A percentile compares a stretch with the other conserved stretches of the same genome.
Evolutionary conservation across 345 rosid species (phyloP).

Genomic region (Bretschneidera sinensis): DNA sequence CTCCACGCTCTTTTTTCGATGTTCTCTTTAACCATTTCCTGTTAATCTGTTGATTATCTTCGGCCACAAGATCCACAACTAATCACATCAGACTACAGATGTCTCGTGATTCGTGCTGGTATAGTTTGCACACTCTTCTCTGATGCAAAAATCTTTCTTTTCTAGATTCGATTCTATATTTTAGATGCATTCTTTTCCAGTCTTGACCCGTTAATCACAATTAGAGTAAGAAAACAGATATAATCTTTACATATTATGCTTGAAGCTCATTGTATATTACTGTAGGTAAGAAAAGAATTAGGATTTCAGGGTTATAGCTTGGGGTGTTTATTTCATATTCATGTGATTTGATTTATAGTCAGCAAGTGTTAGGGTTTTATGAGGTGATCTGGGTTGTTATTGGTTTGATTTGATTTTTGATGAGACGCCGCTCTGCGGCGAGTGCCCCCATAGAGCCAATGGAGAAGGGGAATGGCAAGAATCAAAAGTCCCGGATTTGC

Average conservation of each 20-base stretch:
- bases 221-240: not conserved
- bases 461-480: constrained; percentile 62
- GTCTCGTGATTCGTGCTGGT: constrained; percentile 15
- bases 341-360: constrained; percentile 3
- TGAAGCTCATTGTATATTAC: no score
- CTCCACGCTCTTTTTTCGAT: not conserved
- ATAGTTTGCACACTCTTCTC: not conserved
- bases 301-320: constrained; percentile 14
- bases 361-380: constrained; percentile 19
- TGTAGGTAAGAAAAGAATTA: no score
- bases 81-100: no score
- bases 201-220: not conserved
- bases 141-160: not conserved
- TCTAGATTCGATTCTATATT: not conserved
- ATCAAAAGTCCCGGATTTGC: constrained; percentile 49
- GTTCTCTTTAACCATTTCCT: not conserved
- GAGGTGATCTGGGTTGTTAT: constrained; percentile 9
- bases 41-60: not conserved
- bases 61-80: constrained; percentile 6
- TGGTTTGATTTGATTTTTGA: constrained; percentile 24
- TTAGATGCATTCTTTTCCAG: not conserved
- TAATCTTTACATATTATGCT: no score
- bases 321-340: not conserved
- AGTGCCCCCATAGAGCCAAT: constrained; percentile 32
- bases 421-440: constrained; percentile 68